These are phyloP conservation scores for Didymosphaeria variabile DNA, from an alignment of 2,329 filamentous ascomycete genomes.

Conservation along the genomic window DNA sequence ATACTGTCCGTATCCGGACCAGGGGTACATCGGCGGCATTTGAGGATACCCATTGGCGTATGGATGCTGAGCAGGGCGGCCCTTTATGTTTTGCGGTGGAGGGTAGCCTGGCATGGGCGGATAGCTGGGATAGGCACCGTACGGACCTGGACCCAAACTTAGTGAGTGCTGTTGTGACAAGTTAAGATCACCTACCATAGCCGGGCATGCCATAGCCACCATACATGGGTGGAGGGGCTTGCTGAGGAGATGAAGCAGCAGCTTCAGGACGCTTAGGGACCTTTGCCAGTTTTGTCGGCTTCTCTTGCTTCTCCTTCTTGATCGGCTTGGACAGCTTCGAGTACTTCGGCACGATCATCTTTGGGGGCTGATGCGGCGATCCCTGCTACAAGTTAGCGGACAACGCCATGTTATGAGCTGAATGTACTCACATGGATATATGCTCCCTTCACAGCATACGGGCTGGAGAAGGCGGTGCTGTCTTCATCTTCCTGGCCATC, in stretches of 20 bases:
- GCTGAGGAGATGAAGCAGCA: not conserved
- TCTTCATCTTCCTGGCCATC: conserved; percentile 15
- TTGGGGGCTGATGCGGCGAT: conserved; percentile 14
- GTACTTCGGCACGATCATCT: conserved; percentile 3
- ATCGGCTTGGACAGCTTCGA: conserved; percentile 17
- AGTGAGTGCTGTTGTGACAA: conserved; percentile 5
- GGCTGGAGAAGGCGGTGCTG: conserved; percentile 10
- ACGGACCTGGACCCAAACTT: conserved; percentile 3
- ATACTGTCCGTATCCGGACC: conserved; percentile 18
- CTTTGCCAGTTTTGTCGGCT: conserved; percentile 6
- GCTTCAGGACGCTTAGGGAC: not conserved
- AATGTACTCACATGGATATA: conserved; percentile 17
- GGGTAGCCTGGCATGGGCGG: conserved; percentile 4
- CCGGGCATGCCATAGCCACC: conserved; percentile 14
- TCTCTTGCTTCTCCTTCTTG: conserved; percentile 5
- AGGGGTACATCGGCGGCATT: conserved; percentile 3
- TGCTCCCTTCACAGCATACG: conserved; percentile 17
- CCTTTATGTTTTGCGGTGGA: conserved; percentile 8
- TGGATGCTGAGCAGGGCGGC: conserved; percentile 2
- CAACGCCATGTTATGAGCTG: not conserved
- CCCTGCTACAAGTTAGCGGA: not conserved
- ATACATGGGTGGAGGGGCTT: conserved; percentile 8
- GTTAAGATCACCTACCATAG: conserved; percentile 7
- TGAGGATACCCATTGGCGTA: conserved; percentile 13
- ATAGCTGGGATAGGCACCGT: conserved; percentile 17